phyloP scores from a whole-genome alignment of 1,284 basidiomycete species.

The Tylopilus orsonianus region DNA sequence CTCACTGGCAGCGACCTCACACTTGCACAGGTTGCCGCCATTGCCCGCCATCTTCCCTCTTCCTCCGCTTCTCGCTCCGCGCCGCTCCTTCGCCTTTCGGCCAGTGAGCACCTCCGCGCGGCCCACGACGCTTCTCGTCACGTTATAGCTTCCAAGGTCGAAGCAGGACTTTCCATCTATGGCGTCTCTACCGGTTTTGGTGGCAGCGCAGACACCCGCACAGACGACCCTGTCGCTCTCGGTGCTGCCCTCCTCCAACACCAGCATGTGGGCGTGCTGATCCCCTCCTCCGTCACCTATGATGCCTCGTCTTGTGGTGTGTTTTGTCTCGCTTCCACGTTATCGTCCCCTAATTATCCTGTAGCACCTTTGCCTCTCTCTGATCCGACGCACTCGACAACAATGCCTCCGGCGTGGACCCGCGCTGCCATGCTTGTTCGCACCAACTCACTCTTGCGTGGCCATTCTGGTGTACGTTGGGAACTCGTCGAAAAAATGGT shows the following conservation, averaged over 20 bases:
- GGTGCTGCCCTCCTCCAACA: constrained; percentile 80
- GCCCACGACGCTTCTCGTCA: constrained; percentile 58
- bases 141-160: constrained; percentile 67
- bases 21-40: constrained; percentile 71
- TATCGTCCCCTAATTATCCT: constrained; percentile 4
- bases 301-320: constrained; percentile 38
- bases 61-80: constrained; percentile 7
- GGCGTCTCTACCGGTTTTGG: constrained; percentile 85
- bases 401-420: constrained; percentile 91
- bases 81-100: constrained; percentile 49
- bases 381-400: constrained; percentile 65
- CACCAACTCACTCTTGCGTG: constrained; percentile 85
- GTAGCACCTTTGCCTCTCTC: constrained; percentile 57
- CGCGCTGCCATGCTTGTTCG: constrained; percentile 84
- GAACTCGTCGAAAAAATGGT: constrained; percentile 80
- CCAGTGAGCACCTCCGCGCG: constrained; percentile 45
- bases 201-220: constrained; percentile 73
- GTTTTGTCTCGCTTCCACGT: background rate
- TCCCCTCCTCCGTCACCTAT: constrained; percentile 25
- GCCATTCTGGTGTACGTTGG: constrained; percentile 84
- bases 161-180: constrained; percentile 69
- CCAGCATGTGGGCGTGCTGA: constrained; percentile 66
- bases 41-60: constrained; percentile 58
- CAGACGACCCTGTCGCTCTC: constrained; percentile 63
- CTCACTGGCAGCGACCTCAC: constrained; percentile 72